phyloP scores from a whole-genome alignment of 2,329 filamentous ascomycete genomes.

The Colletotrichum sansevieriae region DNA sequence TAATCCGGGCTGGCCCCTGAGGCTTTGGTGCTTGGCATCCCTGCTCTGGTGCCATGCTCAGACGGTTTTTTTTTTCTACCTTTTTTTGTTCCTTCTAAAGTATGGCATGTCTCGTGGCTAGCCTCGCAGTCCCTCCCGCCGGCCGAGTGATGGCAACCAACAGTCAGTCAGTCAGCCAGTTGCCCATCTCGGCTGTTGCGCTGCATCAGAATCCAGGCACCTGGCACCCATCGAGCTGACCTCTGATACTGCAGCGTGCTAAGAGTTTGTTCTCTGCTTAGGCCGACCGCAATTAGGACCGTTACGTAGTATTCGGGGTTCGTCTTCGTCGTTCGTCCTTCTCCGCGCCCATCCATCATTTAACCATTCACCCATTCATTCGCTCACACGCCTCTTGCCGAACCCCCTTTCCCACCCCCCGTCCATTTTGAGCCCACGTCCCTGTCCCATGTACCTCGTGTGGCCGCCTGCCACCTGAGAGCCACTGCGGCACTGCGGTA shows the following conservation, averaged over 20 bases:
- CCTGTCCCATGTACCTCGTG: slow-evolving; percentile 1
- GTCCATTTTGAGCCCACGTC: neutral
- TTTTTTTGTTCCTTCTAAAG: neutral
- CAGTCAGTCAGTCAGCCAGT: slow-evolving; percentile 4
- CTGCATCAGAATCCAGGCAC: too few relatives aligned
- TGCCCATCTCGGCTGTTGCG: neutral
- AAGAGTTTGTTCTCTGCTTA: slow-evolving; percentile 17
- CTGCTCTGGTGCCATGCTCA: slow-evolving; percentile 36
- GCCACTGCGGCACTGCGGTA: slow-evolving; percentile 10
- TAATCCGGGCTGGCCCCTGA: slow-evolving; percentile 30
- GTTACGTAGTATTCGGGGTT: neutral
- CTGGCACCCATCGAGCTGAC: neutral
- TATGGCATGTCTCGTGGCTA: too few relatives aligned
- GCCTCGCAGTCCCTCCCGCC: neutral
- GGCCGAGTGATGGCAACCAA: neutral
- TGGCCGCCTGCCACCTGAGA: slow-evolving; percentile 9
- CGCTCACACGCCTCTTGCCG: neutral
- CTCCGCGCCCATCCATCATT: neutral
- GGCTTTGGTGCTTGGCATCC: slow-evolving; percentile 39
- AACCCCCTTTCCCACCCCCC: slow-evolving; percentile 1
- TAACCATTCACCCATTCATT: neutral
- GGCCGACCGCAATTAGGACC: neutral
- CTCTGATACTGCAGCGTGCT: slow-evolving; percentile 19
- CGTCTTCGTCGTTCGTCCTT: neutral
- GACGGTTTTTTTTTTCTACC: slow-evolving; percentile 14